Conservation (phyloP, 2,329 filamentous ascomycete species). For the Alternaria burnsii region DNA sequence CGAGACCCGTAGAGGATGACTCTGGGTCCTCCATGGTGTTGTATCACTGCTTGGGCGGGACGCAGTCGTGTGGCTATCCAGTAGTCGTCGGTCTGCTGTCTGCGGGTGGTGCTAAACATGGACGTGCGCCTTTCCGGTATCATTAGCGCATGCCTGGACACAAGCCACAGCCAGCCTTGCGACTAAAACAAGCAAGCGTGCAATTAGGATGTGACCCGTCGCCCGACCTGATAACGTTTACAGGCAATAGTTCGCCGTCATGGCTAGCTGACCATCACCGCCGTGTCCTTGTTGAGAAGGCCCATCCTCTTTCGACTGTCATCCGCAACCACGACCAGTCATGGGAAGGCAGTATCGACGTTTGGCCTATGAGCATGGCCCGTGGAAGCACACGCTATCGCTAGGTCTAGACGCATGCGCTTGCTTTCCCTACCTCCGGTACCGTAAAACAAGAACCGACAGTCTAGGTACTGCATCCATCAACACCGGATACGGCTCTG, state of each 20-base stretch:
- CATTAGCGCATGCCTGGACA: conserved; percentile 18
- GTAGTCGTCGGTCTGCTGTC: conserved; percentile 23
- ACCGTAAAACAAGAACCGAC: neutral
- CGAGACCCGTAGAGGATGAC: conserved; percentile 32
- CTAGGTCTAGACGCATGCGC: conserved; percentile 19
- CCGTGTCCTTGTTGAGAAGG: neutral
- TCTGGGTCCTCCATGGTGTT: conserved; percentile 46
- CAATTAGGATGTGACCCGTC: neutral
- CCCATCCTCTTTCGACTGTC: neutral
- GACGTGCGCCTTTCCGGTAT: conserved; percentile 24
- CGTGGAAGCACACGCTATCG: neutral
- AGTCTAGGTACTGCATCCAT: neutral
- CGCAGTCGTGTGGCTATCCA: conserved; percentile 21
- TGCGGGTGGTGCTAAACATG: conserved; percentile 24
- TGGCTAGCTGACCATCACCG: neutral
- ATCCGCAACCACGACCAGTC: neutral
- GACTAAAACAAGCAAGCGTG: conserved; percentile 2
- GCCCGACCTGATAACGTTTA: conserved; percentile 3
- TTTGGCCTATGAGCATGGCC: conserved; percentile 3
- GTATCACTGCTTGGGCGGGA: conserved; percentile 39
- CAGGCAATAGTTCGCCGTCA: neutral
- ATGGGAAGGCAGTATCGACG: neutral
- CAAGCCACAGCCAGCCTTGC: conserved; percentile 8
- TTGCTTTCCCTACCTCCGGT: neutral
- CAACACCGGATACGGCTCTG: neutral